These are phyloP conservation scores for Hymenoscyphus occultus DNA, from an alignment of 2,329 filamentous ascomycete species.

Conservation along the genomic window DNA sequence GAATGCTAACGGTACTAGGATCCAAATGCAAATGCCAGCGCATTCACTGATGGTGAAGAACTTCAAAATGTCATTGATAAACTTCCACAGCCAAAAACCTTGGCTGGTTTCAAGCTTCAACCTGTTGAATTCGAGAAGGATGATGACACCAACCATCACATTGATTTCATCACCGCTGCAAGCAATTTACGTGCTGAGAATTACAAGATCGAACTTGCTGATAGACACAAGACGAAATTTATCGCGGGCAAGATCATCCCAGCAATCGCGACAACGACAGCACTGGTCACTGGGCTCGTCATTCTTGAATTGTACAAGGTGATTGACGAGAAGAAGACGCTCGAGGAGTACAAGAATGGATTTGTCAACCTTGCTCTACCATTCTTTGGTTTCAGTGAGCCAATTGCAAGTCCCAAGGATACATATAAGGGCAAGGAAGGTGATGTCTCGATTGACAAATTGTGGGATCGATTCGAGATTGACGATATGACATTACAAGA, in stretches of 20 bases:
- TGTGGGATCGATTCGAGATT: slow-evolving; percentile 97
- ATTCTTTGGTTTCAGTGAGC: slow-evolving; percentile 98
- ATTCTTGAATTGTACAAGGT: slow-evolving; percentile 95
- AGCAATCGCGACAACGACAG: slow-evolving; percentile 95
- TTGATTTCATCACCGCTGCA: slow-evolving; percentile 96
- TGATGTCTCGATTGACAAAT: slow-evolving; percentile 84
- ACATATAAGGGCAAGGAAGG: slow-evolving; percentile 78
- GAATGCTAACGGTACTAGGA: slow-evolving; percentile 47
- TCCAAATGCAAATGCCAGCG: slow-evolving; percentile 64
- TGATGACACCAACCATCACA: slow-evolving; percentile 95
- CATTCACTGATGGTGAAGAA: slow-evolving; percentile 71
- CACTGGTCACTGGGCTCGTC: slow-evolving; percentile 89
- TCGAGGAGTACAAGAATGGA: slow-evolving; percentile 99
- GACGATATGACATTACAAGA: slow-evolving; percentile 80
- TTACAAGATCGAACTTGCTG: slow-evolving; percentile 91
- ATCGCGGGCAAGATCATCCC: slow-evolving; percentile 99
- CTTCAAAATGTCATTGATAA: slow-evolving; percentile 68
- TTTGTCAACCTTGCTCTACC: slow-evolving; percentile 95
- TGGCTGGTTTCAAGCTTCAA: slow-evolving; percentile 84
- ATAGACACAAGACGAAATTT: slow-evolving; percentile 98
- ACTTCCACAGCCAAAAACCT: slow-evolving; percentile 73
- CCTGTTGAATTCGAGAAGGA: slow-evolving; percentile 99
- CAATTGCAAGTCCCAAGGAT: slow-evolving; percentile 89
- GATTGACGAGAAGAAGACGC: slow-evolving; percentile 90
- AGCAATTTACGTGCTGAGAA: slow-evolving; percentile 97